Percentiles rank a stretch among this genome's conserved stretches.
Conservation (phyloP, 1,284 basidiomycete species). For the Grifola frondosa region DNA sequence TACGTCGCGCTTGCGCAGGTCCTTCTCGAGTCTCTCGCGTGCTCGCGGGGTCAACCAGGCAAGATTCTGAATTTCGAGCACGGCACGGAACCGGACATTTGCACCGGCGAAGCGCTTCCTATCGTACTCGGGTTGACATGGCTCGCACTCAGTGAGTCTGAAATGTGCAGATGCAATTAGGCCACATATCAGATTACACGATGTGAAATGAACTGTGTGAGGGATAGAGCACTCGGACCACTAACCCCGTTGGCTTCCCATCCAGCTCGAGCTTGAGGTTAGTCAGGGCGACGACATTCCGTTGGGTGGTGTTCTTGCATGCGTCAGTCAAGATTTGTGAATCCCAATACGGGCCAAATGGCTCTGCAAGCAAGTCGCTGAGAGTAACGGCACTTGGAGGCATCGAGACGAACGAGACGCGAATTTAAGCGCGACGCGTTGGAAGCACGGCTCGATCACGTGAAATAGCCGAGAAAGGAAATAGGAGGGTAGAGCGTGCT, state of each 20-base stretch:
- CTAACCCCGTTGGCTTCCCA: conserved; percentile 26
- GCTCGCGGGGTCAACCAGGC: conserved; percentile 48
- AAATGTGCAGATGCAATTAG: not conserved
- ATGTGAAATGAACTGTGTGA: not conserved
- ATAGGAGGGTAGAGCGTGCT: not conserved
- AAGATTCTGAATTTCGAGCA: conserved; percentile 42
- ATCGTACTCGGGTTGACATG: conserved; percentile 12
- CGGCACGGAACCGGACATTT: conserved; percentile 44
- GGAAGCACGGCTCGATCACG: conserved; percentile 1
- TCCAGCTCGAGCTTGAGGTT: conserved; percentile 23
- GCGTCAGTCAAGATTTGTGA: conserved; percentile 19
- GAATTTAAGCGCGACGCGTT: not conserved
- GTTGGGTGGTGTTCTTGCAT: conserved; percentile 20
- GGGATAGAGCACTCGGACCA: too few relatives aligned
- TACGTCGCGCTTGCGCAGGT: conserved; percentile 40
- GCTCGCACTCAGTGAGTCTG: conserved; percentile 23
- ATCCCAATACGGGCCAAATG: conserved; percentile 33
- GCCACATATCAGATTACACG: not conserved
- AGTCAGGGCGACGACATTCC: conserved; percentile 20
- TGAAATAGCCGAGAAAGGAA: conserved; percentile 1
- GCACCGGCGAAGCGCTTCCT: conserved; percentile 2
- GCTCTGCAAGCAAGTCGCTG: conserved; percentile 20
- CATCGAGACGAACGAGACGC: not conserved
- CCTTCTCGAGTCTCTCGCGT: conserved; percentile 36
- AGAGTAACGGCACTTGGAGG: conserved; percentile 4